phyloP scores from a whole-genome alignment of 202 grass and related monocot genomes.

The Eragrostis tef region DNA sequence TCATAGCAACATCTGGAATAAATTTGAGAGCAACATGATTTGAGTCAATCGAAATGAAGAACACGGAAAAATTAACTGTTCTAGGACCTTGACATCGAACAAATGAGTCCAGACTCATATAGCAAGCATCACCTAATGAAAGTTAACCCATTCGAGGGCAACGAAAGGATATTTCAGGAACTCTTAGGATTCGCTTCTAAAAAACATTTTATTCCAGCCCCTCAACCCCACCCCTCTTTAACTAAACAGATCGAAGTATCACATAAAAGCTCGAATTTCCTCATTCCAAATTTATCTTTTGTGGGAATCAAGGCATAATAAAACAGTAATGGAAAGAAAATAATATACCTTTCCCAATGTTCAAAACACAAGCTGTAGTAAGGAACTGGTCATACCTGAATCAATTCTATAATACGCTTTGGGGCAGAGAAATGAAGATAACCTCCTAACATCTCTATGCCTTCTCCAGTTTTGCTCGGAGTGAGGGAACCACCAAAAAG shows the following conservation, averaged over 20 bases:
- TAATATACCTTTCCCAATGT: background rate
- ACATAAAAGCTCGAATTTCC: background rate
- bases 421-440: conserved; percentile 92
- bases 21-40: background rate
- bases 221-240: background rate
- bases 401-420: conserved; percentile 74
- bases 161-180: background rate
- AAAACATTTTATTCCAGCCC: conserved; percentile 1
- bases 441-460: conserved; percentile 88
- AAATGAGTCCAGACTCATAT: background rate
- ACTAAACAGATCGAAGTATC: background rate
- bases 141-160: background rate
- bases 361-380: conserved; percentile 4
- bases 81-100: background rate
- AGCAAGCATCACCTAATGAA: conserved; percentile 7
- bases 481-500: conserved; percentile 80
- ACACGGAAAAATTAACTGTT: background rate
- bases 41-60: background rate
- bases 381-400: conserved; percentile 62
- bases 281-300: conserved; percentile 8
- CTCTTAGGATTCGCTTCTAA: background rate
- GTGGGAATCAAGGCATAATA: background rate
- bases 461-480: conserved; percentile 73
- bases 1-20: background rate
- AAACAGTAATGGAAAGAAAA: background rate